A percentile compares a stretch with the other conserved stretches of the same genome.
Evolutionary conservation across 2,329 filamentous ascomycete species (phyloP).

Genomic region (Eurotiales sp.): DNA sequence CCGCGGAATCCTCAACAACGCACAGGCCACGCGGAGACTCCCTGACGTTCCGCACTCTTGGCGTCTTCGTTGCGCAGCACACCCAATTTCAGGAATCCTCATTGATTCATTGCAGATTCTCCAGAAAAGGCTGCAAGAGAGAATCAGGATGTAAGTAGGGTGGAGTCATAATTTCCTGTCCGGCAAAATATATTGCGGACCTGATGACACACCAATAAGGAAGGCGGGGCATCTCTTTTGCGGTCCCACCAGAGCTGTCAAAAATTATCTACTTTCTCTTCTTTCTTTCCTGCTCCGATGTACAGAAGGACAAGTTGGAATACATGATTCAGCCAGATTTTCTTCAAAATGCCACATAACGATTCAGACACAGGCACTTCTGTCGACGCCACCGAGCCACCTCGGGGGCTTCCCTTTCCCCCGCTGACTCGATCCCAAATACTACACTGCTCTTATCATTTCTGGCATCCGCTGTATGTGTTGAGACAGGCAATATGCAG

Average conservation of each 20-base stretch:
- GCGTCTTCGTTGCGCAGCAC: background rate
- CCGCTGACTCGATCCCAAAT: constrained; percentile 84
- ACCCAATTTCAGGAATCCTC: background rate
- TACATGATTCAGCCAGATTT: background rate
- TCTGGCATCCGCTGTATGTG: constrained; percentile 74
- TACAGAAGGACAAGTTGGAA: background rate
- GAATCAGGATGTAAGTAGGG: background rate
- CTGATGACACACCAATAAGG: background rate
- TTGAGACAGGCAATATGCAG: background rate
- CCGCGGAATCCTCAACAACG: background rate
- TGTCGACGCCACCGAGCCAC: constrained; percentile 8
- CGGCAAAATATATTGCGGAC: too few species aligned
- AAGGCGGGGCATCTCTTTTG: background rate
- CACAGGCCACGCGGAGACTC: constrained; percentile 15
- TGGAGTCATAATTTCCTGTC: too few species aligned
- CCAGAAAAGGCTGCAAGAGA: background rate
- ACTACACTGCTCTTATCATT: constrained; percentile 88
- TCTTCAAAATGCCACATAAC: constrained; percentile 1
- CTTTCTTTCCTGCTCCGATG: background rate
- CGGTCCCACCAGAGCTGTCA: background rate
- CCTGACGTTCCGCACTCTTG: too few species aligned
- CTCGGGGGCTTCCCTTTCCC: constrained; percentile 63
- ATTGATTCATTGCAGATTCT: background rate
- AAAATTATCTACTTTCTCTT: background rate
- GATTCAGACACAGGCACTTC: constrained; percentile 8